phyloP scores from a whole-genome alignment of 2,329 filamentous ascomycete species.

The Arthrocladium fulminans region DNA sequence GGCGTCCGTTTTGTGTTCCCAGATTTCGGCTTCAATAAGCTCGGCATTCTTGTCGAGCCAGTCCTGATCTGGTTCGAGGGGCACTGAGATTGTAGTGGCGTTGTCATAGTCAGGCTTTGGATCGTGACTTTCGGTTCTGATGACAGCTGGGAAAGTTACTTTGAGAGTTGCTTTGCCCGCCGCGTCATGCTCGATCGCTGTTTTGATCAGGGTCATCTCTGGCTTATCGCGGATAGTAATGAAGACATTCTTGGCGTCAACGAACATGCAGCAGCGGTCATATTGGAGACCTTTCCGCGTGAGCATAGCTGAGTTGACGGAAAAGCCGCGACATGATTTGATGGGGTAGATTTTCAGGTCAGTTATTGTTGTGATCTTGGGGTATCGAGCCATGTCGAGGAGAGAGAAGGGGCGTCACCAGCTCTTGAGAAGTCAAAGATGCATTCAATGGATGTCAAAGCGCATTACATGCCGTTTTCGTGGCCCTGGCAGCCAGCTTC shows the following conservation, averaged over 20 bases:
- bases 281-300: conserved; percentile 51
- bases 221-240: conserved; percentile 54
- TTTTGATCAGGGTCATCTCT: conserved; percentile 55
- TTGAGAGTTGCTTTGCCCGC: conserved; percentile 34
- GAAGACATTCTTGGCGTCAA: conserved; percentile 44
- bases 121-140: conserved; percentile 7
- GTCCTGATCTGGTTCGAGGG: conserved; percentile 44
- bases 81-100: conserved; percentile 40
- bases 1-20: conserved; percentile 50
- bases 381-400: not conserved
- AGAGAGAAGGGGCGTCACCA: not conserved
- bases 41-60: conserved; percentile 50
- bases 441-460: no score
- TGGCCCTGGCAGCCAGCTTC: no score
- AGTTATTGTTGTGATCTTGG: conserved; percentile 14
- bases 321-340: conserved; percentile 57
- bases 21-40: conserved; percentile 46
- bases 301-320: conserved; percentile 44
- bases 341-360: conserved; percentile 53
- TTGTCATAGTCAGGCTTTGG: conserved; percentile 20
- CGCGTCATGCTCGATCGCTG: conserved; percentile 38
- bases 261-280: conserved; percentile 60
- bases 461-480: no score
- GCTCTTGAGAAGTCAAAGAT: no score
- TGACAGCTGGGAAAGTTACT: conserved; percentile 37